Conservation (phyloP, 345 rosid genomes). For the Ceriops tagal region DNA sequence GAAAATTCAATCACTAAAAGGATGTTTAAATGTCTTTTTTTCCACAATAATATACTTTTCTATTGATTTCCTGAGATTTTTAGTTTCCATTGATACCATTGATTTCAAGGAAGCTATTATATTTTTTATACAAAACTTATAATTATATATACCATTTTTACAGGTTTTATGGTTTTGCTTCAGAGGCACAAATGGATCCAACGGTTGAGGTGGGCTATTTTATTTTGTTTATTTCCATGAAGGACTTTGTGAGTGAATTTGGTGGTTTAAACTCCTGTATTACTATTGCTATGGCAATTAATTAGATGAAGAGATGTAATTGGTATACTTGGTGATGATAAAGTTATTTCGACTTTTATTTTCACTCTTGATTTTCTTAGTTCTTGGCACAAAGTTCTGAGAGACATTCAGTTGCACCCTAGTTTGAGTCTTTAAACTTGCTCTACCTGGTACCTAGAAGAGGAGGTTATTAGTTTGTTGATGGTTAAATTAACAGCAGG, state of each 20-base stretch:
- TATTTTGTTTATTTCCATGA: neutral
- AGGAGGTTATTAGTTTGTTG: neutral
- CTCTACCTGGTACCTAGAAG: constrained; percentile 2
- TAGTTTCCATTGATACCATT: neutral
- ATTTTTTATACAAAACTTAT: neutral
- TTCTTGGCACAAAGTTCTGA: neutral
- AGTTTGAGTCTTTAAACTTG: constrained; percentile 2
- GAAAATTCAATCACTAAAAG: no score
- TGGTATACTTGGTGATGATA: neutral
- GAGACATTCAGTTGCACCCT: neutral
- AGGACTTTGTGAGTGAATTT: neutral
- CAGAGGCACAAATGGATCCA: constrained; percentile 91
- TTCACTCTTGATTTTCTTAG: neutral
- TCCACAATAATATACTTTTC: no score
- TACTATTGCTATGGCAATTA: neutral
- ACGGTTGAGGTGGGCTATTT: constrained; percentile 64
- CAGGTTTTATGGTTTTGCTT: constrained; percentile 94
- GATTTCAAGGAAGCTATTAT: neutral
- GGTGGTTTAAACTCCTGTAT: neutral
- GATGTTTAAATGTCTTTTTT: no score
- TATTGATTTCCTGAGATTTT: no score
- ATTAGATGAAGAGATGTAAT: neutral
- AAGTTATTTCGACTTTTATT: neutral
- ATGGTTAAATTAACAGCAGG: constrained; percentile 2
- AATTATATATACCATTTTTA: constrained; percentile 3